phyloP scores from a whole-genome alignment of 2,329 filamentous ascomycete genomes.

The Zelopaecilomyces penicillatus region DNA sequence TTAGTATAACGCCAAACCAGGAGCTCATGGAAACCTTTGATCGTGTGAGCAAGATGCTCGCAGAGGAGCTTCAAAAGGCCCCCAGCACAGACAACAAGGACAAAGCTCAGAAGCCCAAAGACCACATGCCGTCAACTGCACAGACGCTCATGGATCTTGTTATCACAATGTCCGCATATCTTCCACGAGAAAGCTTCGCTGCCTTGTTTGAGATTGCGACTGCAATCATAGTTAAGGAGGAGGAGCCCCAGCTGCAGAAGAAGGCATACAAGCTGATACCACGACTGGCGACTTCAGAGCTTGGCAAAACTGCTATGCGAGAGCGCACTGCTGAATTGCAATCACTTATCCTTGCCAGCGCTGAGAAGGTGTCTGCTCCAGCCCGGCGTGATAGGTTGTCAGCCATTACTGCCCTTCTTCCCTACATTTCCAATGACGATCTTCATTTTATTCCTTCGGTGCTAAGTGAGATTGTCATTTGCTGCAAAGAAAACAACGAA shows the following conservation, averaged over 20 bases:
- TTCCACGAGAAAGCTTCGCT: constrained; percentile 77
- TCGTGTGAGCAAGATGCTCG: constrained; percentile 77
- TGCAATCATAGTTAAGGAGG: constrained; percentile 68
- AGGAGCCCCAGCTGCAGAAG: constrained; percentile 92
- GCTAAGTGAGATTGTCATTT: constrained; percentile 88
- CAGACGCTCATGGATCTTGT: constrained; percentile 96
- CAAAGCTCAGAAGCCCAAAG: constrained; percentile 51
- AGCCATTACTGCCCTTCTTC: constrained; percentile 72
- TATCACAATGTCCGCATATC: constrained; percentile 90
- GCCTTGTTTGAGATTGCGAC: constrained; percentile 81
- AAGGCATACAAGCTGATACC: constrained; percentile 98
- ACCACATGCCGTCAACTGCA: constrained; percentile 80
- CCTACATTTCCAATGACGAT: constrained; percentile 65
- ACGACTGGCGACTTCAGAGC: constrained; percentile 72
- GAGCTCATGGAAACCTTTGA: constrained; percentile 85
- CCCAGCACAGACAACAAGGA: constrained; percentile 51
- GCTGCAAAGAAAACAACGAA: constrained; percentile 96
- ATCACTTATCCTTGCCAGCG: constrained; percentile 66
- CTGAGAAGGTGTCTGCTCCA: constrained; percentile 79
- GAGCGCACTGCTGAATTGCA: constrained; percentile 75
- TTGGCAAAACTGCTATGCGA: constrained; percentile 65
- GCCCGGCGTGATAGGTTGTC: constrained; percentile 78
- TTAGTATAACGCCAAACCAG: constrained; percentile 72
- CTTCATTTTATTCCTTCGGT: constrained; percentile 91
- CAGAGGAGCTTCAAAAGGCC: constrained; percentile 53